These are phyloP conservation scores for Termitomyces bulborhizus DNA, from an alignment of 768 basidiomycete species.

Conservation along the genomic window DNA sequence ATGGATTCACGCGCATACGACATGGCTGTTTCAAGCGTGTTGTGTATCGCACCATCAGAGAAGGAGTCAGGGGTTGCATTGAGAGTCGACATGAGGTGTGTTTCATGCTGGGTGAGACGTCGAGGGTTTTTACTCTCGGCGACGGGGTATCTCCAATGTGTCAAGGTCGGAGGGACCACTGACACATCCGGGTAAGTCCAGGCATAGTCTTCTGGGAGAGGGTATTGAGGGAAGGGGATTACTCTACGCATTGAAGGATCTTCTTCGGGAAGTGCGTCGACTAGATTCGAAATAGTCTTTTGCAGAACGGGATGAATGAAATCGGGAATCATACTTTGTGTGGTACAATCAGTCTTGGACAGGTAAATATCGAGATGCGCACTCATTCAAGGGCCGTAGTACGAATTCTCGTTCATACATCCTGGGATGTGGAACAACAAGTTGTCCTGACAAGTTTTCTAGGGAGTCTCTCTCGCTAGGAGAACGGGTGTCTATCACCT, in stretches of 20 bases:
- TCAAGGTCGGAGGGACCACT: constrained; percentile 39
- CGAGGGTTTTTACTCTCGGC: constrained; percentile 9
- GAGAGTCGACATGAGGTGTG: constrained; percentile 85
- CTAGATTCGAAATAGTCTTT: constrained; percentile 39
- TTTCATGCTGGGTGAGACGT: constrained; percentile 26
- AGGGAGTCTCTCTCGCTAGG: constrained; percentile 30
- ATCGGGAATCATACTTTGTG: constrained; percentile 69
- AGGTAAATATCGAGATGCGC: constrained; percentile 21
- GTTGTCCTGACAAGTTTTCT: constrained; percentile 56
- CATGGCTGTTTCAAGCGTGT: constrained; percentile 47
- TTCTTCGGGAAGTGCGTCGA: constrained; percentile 30
- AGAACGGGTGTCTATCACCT: constrained; percentile 51
- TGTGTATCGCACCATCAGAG: constrained; percentile 73
- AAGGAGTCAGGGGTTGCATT: constrained; percentile 96
- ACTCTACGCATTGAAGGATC: constrained; percentile 60
- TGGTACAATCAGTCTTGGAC: neutral
- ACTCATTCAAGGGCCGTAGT: constrained; percentile 85
- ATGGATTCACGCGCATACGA: constrained; percentile 44
- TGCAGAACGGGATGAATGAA: constrained; percentile 58
- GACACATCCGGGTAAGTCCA: constrained; percentile 21
- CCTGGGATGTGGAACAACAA: constrained; percentile 82
- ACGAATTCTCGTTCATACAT: constrained; percentile 89
- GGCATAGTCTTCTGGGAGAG: constrained; percentile 20
- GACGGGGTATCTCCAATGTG: constrained; percentile 42
- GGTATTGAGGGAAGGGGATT: constrained; percentile 64